Evolutionary conservation across 352 stramenopile species (phyloP).

Genomic region (Globisporangium lucens): DNA sequence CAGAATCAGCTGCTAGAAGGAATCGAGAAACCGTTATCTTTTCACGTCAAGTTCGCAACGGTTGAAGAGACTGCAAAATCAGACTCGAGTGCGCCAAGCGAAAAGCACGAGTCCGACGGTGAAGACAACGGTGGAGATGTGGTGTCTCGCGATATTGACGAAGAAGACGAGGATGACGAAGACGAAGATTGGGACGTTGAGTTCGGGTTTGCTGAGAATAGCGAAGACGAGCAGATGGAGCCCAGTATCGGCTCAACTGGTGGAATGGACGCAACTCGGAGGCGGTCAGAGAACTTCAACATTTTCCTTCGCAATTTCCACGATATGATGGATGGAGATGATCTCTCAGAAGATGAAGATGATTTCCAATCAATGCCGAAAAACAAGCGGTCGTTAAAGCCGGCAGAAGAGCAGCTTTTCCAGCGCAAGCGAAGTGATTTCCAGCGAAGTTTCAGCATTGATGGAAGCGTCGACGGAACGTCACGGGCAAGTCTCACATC

Average conservation of each 20-base stretch:
- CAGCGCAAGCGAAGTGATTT: slow-evolving; percentile 41
- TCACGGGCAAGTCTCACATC: slow-evolving; percentile 56
- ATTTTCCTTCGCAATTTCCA: slow-evolving; percentile 78
- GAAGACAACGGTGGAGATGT: background rate
- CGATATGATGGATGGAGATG: slow-evolving; percentile 75
- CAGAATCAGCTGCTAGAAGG: slow-evolving; percentile 8
- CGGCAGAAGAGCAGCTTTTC: slow-evolving; percentile 63
- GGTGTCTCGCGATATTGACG: background rate
- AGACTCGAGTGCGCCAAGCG: slow-evolving; percentile 7
- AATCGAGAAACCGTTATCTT: slow-evolving; percentile 17
- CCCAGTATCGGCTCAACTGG: slow-evolving; percentile 25
- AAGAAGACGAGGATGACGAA: slow-evolving; percentile 21
- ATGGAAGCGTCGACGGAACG: slow-evolving; percentile 25
- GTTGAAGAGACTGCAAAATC: slow-evolving; percentile 10
- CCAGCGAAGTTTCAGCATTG: slow-evolving; percentile 39
- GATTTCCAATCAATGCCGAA: slow-evolving; percentile 19
- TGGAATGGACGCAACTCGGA: slow-evolving; percentile 53
- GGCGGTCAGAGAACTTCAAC: slow-evolving; percentile 76
- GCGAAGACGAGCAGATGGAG: slow-evolving; percentile 37
- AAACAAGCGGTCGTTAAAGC: slow-evolving; percentile 20
- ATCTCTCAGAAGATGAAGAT: slow-evolving; percentile 51
- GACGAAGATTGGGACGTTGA: slow-evolving; percentile 79
- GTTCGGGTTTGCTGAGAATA: slow-evolving; percentile 57
- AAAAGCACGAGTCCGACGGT: background rate
- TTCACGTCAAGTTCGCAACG: slow-evolving; percentile 1